Evolutionary conservation across 2,329 filamentous ascomycete species (phyloP), one percentile per base, ranked within the genome.

Genomic region (Gyromitra esculenta): DNA sequence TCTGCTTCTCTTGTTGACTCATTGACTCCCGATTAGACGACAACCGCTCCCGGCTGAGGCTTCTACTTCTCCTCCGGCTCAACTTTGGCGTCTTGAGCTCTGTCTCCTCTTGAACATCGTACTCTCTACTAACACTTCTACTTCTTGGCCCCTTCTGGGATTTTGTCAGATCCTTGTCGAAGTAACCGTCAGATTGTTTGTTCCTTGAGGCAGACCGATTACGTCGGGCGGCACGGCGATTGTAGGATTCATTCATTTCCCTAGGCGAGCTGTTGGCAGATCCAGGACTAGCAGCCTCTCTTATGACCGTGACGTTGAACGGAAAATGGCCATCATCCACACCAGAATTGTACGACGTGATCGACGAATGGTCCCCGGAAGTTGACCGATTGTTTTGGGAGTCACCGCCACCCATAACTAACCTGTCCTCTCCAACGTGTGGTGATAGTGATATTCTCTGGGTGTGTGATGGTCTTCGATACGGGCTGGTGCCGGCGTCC

Each of bases 331-430:
- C 95, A 83, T 92, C 93, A 82, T 93, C 91, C 6, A 90, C 92
- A 18, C 88, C 90, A 66, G 93, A 96, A 43, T 91, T 92, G 82
- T 92, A 92, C 48, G 92, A 96, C n/a, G 78, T 73, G 89, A 89
- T 82, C 89, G 91, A 73, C 91, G 91, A 84, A 96, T 92, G 73
- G 93, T 96, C 83, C 97, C 94, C 84, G 96, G 91, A 77, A 97
- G 91, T 82, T 92, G 92, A 82, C 94, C 93, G 83, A 89, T 89
- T 65, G 83, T 84, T 54, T 85, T 83, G 79, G 83, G 86, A 81
- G 84, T 84, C 82, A n/a, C 76, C 79, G 84, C 84, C 82, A n/a
- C 76, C 79, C 45, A 80, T 77, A n/a, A 75, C 76, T 39, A 81
- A 63, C 15, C 80, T 79, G 59, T 81, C 80, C 50, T 81, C 79